phyloP scores from a whole-genome alignment of 2,329 filamentous ascomycete genomes.

The Monilinia fructigena region DNA sequence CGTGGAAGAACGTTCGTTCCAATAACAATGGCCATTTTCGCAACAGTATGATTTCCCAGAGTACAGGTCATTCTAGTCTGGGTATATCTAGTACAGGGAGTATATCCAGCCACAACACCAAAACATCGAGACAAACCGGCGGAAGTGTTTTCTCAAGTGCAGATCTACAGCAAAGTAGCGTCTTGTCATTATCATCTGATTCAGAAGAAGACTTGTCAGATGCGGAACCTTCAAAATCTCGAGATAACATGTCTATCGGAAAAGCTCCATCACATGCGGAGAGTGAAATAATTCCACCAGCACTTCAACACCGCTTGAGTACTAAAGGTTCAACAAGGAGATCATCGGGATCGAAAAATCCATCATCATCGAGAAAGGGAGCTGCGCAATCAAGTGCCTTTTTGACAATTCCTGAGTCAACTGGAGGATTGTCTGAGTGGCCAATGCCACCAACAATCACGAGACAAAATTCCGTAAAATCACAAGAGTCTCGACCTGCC shows the following conservation, averaged over 20 bases:
- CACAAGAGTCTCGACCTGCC: constrained; percentile 9
- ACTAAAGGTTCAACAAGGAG: background rate
- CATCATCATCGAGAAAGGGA: constrained; percentile 12
- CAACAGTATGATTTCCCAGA: constrained; percentile 14
- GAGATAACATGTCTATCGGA: constrained; percentile 14
- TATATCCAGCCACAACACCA: constrained; percentile 39
- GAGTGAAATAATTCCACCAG: constrained; percentile 21
- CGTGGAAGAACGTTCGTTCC: constrained; percentile 36
- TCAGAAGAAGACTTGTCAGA: constrained; percentile 36
- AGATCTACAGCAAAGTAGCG: constrained; percentile 38
- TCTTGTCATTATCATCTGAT: constrained; percentile 40
- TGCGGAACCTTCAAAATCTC: constrained; percentile 25
- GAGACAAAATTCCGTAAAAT: constrained; percentile 14
- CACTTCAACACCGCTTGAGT: constrained; percentile 9
- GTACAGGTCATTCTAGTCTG: constrained; percentile 20
- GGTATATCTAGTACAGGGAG: constrained; percentile 37
- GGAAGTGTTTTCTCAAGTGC: constrained; percentile 36
- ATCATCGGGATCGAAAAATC: background rate
- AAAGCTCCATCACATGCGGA: constrained; percentile 21
- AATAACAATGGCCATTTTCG: constrained; percentile 20
- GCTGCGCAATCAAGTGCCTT: background rate
- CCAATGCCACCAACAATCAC: constrained; percentile 14
- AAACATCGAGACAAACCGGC: constrained; percentile 36
- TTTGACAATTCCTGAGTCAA: constrained; percentile 16
- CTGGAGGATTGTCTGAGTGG: constrained; percentile 1